These are phyloP conservation scores for Paramecium biaurelia DNA, from an alignment of 73 alveolate genomes.

Conservation along the genomic window DNA sequence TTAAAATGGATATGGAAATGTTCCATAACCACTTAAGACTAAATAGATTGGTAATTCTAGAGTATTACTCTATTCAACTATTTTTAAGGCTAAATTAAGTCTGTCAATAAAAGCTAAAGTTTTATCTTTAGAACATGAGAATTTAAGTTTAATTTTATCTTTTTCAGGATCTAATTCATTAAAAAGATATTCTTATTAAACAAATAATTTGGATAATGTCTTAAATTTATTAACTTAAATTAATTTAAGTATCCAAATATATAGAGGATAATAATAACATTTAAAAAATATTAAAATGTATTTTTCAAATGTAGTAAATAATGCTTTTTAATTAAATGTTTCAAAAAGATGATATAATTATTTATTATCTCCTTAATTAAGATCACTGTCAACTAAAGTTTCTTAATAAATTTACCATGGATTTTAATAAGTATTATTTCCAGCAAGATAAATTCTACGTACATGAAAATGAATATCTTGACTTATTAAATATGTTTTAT, in stretches of 20 bases:
- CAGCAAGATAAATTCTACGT: conserved; percentile 38
- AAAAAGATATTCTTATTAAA: background rate
- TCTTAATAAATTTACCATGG: conserved; percentile 49
- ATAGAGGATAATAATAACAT: conserved; percentile 10
- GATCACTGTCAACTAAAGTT: background rate
- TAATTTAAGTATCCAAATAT: background rate
- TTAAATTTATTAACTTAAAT: background rate
- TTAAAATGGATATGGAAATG: conserved; percentile 28
- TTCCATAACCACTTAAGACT: conserved; percentile 50
- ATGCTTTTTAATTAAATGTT: background rate
- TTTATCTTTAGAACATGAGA: conserved; percentile 14
- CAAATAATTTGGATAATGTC: background rate
- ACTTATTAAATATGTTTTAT: background rate
- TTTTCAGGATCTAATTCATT: background rate
- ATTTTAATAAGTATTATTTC: conserved; percentile 18
- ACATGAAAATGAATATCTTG: conserved; percentile 57
- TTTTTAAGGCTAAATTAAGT: background rate
- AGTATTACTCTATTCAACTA: conserved; percentile 24
- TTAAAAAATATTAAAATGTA: background rate
- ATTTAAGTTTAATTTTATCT: background rate
- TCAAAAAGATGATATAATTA: background rate
- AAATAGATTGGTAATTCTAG: conserved; percentile 33
- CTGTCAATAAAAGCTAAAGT: conserved; percentile 28
- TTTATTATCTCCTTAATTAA: background rate
- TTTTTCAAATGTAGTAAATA: background rate